phyloP scores from a whole-genome alignment of 371 early-diverging fungal genomes.

The Mucor lusitanicus region DNA sequence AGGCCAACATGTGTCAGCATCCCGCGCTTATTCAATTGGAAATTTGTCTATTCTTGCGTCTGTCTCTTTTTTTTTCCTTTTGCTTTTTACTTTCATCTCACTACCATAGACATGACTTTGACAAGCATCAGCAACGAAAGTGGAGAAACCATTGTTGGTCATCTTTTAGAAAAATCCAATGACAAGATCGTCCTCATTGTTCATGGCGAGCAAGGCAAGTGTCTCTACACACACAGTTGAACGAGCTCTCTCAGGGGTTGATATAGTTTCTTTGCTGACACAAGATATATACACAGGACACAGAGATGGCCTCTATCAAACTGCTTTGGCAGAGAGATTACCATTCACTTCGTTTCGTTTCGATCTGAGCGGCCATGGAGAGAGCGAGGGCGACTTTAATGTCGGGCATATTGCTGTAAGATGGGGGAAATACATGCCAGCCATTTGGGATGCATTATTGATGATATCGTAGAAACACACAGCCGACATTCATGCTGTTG shows the following conservation, averaged over 20 bases:
- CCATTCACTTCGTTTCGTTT: constrained; percentile 53
- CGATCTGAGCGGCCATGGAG: constrained; percentile 54
- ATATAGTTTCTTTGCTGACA: no score
- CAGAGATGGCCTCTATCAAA: constrained; percentile 54
- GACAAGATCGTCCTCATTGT: constrained; percentile 20
- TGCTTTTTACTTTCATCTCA: neutral
- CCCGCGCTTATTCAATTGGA: neutral
- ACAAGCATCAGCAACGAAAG: constrained; percentile 13
- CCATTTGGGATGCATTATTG: neutral
- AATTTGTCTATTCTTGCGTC: neutral
- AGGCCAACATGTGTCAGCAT: neutral
- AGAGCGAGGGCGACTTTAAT: constrained; percentile 48
- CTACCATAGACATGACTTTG: constrained; percentile 17
- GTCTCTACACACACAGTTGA: no score
- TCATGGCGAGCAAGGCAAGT: constrained; percentile 31
- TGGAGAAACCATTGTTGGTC: constrained; percentile 18
- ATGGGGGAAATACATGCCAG: neutral
- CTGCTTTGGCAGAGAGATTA: constrained; percentile 43
- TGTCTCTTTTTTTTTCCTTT: neutral
- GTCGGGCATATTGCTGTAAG: constrained; percentile 41
- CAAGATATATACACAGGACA: constrained; percentile 31
- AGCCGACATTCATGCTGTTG: constrained; percentile 47
- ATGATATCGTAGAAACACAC: constrained; percentile 29
- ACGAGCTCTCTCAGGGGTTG: no score
- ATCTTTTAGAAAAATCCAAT: constrained; percentile 13